Conservation (phyloP, 176 grass and related monocot genomes). For the Avena sativa region DNA sequence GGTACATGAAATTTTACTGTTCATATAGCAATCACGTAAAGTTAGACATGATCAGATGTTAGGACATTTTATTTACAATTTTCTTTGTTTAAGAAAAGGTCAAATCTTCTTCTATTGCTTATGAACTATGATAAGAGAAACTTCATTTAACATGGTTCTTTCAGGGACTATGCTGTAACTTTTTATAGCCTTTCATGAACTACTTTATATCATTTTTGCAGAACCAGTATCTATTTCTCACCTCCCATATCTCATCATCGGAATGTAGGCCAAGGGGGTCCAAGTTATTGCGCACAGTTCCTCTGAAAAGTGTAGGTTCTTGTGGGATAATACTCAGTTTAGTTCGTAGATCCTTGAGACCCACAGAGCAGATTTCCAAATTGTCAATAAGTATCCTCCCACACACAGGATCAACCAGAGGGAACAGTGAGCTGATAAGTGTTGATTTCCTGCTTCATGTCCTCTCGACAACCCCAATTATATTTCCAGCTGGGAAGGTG, state of each 20-base stretch:
- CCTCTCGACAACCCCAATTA: conserved; percentile 86
- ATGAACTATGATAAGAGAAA: conserved; percentile 3
- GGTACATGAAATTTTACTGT: not conserved
- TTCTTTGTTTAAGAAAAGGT: not conserved
- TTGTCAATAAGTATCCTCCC: conserved; percentile 90
- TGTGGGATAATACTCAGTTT: conserved; percentile 98
- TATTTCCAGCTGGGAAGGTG: conserved; percentile 73
- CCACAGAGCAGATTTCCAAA: conserved; percentile 81
- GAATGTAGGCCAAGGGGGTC: conserved; percentile 83
- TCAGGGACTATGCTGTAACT: conserved; percentile 12
- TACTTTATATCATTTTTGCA: conserved; percentile 10
- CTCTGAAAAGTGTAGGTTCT: conserved; percentile 94
- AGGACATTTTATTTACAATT: not conserved
- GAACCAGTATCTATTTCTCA: conserved; percentile 31
- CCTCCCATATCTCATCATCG: conserved; percentile 97
- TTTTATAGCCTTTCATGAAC: conserved; percentile 16
- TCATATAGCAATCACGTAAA: conserved; percentile 11
- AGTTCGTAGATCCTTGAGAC: conserved; percentile 73
- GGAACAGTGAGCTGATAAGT: conserved; percentile 86
- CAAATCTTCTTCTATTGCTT: conserved; percentile 4
- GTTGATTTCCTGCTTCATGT: conserved; percentile 95
- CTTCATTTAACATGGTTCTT: conserved; percentile 12
- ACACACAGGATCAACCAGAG: conserved; percentile 70
- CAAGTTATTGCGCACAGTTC: conserved; percentile 84
- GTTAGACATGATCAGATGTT: conserved; percentile 6